Conservation (phyloP, 2,329 filamentous ascomycete genomes). For the Pezicula neosporulosa region DNA sequence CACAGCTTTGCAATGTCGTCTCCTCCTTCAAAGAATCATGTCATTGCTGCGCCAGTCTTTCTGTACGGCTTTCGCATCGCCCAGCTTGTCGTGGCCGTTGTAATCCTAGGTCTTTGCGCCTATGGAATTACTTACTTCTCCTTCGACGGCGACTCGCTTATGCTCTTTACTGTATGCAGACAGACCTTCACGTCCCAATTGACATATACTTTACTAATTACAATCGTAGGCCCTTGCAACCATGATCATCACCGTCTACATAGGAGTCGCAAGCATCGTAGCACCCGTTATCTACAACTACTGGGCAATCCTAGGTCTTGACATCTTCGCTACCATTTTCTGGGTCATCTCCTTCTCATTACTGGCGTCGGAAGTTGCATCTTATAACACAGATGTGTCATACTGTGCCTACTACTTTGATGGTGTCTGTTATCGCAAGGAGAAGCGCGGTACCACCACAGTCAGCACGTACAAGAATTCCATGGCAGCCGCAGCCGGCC, state of each 20-base stretch:
- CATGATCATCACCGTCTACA: conserved; percentile 41
- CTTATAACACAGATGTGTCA: neutral
- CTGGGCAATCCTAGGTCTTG: conserved; percentile 47
- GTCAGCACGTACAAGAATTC: conserved; percentile 12
- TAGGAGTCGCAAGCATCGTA: conserved; percentile 28
- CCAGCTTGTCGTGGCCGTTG: conserved; percentile 35
- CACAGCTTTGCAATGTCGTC: conserved; percentile 1
- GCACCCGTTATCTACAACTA: conserved; percentile 41
- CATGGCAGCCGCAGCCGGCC: conserved; percentile 12
- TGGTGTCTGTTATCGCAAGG: conserved; percentile 9
- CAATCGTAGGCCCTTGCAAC: conserved; percentile 31
- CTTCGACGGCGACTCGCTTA: conserved; percentile 12
- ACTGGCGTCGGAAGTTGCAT: conserved; percentile 11
- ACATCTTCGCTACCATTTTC: conserved; percentile 48
- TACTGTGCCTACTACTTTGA: conserved; percentile 3
- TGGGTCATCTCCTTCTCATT: conserved; percentile 37
- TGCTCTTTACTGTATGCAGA: conserved; percentile 34
- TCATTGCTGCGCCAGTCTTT: neutral
- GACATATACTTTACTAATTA: conserved; percentile 1
- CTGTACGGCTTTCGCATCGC: neutral
- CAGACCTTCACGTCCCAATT: conserved; percentile 18
- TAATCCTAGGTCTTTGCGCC: conserved; percentile 43
- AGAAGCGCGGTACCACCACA: conserved; percentile 6
- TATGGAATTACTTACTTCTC: conserved; percentile 35
- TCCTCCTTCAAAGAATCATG: neutral